phyloP scores from a whole-genome alignment of 352 stramenopile species.

The Aphanomyces stellatus region DNA sequence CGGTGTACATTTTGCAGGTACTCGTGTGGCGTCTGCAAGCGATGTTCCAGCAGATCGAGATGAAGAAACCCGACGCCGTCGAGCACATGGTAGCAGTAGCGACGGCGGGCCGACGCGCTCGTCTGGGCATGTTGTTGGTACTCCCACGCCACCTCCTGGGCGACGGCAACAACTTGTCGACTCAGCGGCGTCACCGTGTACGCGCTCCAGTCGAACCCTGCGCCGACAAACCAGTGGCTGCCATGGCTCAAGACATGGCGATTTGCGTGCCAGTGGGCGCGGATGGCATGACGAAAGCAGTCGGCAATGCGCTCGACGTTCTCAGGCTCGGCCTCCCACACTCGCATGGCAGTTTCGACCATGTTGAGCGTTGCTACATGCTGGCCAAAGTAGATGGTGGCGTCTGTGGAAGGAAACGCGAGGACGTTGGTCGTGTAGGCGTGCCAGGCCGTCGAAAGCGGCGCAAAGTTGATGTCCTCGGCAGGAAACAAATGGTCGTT shows the following conservation, averaged over 20 bases:
- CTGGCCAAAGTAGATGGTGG: conserved; percentile 15
- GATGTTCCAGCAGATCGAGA: conserved; percentile 25
- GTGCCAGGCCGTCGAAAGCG: background rate
- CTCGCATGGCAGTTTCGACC: background rate
- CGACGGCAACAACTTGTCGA: background rate
- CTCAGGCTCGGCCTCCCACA: background rate
- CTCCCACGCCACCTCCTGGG: background rate
- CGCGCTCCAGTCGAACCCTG: background rate
- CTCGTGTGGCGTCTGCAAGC: conserved; percentile 17
- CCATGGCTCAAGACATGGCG: background rate
- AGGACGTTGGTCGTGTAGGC: conserved; percentile 14
- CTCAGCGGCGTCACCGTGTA: background rate
- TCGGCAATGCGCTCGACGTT: background rate
- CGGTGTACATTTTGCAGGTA: background rate
- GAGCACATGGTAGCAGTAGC: conserved; percentile 4
- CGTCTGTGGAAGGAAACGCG: conserved; percentile 16
- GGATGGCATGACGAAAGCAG: background rate
- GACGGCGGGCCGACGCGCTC: background rate
- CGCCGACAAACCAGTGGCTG: conserved; percentile 11
- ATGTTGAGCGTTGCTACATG: conserved; percentile 2
- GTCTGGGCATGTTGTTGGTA: conserved; percentile 3
- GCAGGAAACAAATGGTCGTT: background rate
- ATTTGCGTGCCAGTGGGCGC: background rate
- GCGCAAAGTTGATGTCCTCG: background rate
- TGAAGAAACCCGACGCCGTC: background rate